Base-by-base conservation (phyloP, 2,329 filamentous ascomycete species). In the Fusarium longipes region DNA sequence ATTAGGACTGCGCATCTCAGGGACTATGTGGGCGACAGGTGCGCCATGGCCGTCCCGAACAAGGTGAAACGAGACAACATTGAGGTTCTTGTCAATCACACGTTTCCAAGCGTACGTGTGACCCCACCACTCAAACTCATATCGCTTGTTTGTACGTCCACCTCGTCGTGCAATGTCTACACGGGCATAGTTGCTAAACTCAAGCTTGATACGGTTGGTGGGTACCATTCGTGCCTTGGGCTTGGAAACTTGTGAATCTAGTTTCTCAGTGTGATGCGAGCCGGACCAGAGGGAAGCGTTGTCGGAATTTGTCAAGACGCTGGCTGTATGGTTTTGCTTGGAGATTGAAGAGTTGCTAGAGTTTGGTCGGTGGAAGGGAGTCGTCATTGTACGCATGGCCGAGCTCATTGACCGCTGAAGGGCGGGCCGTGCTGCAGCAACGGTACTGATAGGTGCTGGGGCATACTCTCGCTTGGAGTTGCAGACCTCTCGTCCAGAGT, bases 141-240 rank as follows among this genome's bases (percentile, higher is more conserved):
- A 98, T 64, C 88, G 87, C 79, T 93, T 95, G 65, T 84, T 84
- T 35, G 84, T 82, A 68, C 87, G 89, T 52, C 84, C 84, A 42
- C 84, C 82, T 70, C 87, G 89, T 49, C 92, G 88, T 70, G 87
- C 89, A 49, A 99, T 81, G 68, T 97, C 92, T 38, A 98, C 89
- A 72, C 96, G 93, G 3, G 95, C 95, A 77, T 99, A 99, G 81
- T 98, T 99, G 69, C 93, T 96, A 77, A 97, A 99, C 77, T 98
- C 95, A 32, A 99, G 86, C 79, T 93, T 92, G 77, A 95, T 91
- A 33, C 86, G 90, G 77, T 97, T 93, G 58, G 90, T 92, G 18
- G 92, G 87, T 42, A 83, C 74, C 52, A 79, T 73, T 39, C 72
- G 72, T 38, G 79, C 77, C 53, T 76, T 81, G 24, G 77, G 73